Conservation (phyloP, 2,329 filamentous ascomycete genomes). For the Botryotinia narcissicola region DNA sequence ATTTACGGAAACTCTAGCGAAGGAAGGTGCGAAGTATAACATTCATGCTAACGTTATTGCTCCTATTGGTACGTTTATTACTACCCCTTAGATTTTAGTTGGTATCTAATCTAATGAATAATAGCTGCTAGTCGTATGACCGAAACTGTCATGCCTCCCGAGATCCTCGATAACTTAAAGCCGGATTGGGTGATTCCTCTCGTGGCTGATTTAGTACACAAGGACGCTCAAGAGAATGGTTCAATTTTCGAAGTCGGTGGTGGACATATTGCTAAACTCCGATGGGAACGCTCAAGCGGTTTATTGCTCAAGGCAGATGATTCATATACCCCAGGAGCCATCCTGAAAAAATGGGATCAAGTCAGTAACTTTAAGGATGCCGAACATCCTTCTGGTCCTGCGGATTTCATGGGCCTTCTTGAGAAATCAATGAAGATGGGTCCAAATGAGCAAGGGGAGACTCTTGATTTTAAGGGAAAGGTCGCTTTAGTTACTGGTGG, state of each 20-base stretch:
- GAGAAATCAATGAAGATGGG: conserved; percentile 79
- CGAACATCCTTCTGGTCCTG: conserved; percentile 78
- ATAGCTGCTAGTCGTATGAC: conserved; percentile 91
- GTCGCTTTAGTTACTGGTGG: conserved; percentile 86
- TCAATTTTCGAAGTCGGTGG: conserved; percentile 92
- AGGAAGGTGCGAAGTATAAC: conserved; percentile 98
- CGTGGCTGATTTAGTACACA: conserved; percentile 84
- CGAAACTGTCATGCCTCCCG: conserved; percentile 91
- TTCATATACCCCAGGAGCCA: conserved; percentile 80
- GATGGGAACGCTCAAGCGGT: conserved; percentile 92
- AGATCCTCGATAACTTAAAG: conserved; percentile 71
- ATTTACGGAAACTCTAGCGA: conserved; percentile 96
- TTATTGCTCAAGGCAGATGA: conserved; percentile 86
- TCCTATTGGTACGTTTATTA: conserved; percentile 57
- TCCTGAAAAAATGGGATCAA: conserved; percentile 86
- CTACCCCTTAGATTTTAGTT: not conserved
- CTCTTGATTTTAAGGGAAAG: conserved; percentile 77
- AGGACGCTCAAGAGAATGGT: conserved; percentile 78
- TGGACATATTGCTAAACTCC: conserved; percentile 86
- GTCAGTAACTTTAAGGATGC: conserved; percentile 83
- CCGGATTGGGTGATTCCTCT: conserved; percentile 95
- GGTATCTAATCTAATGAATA: conserved; percentile 33
- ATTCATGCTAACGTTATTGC: conserved; percentile 94
- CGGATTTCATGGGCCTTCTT: conserved; percentile 83
- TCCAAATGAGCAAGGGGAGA: conserved; percentile 68